phyloP scores from a whole-genome alignment of 306 rosid species.

The Rubus parviflorus region DNA sequence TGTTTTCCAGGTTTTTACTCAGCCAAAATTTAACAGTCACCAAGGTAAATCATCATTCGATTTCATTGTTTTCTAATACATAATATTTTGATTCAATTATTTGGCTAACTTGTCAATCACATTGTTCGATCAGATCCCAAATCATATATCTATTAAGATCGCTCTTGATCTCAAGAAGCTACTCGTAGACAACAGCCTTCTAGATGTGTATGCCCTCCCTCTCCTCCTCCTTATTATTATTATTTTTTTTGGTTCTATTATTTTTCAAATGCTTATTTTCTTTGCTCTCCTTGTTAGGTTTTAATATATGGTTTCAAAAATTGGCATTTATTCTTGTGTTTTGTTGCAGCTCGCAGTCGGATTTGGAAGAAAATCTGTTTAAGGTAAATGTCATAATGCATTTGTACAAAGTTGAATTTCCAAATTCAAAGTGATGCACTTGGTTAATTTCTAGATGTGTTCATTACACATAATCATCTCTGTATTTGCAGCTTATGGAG shows the following conservation, averaged over 20 bases:
- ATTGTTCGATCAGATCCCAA: constrained; percentile 65
- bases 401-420: background rate
- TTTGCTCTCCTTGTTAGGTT: background rate
- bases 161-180: constrained; percentile 95
- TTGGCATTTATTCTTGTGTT: constrained; percentile 21
- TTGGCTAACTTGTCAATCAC: background rate
- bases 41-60: constrained; percentile 45
- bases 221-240: background rate
- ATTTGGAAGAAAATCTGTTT: constrained; percentile 86
- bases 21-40: constrained; percentile 91
- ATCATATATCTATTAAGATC: constrained; percentile 85
- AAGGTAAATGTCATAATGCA: constrained; percentile 49
- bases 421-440: background rate
- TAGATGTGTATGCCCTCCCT: constrained; percentile 74
- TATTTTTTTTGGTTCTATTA: no score
- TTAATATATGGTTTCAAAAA: background rate
- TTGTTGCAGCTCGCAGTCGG: constrained; percentile 73
- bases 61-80: background rate
- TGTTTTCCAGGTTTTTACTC: constrained; percentile 87
- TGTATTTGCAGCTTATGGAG: constrained; percentile 79
- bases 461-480: constrained; percentile 28
- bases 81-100: background rate
- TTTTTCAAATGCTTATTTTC: no score
- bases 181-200: constrained; percentile 90
- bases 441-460: background rate